Base-by-base conservation (phyloP, 2,329 filamentous ascomycete species). In the Whalleya microplaca region DNA sequence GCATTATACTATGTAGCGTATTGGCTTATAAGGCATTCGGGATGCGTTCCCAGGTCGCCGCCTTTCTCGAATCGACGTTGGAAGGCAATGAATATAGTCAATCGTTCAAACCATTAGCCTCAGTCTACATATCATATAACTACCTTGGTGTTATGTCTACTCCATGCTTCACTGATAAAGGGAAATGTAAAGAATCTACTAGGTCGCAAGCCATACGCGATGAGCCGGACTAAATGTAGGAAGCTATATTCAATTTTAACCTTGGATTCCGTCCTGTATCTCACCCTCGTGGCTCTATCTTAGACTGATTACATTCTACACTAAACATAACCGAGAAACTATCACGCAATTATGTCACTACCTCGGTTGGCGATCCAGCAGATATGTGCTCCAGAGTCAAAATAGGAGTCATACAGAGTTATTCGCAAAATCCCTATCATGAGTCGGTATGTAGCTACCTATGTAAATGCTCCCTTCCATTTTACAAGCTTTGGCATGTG, bases 121-220 rank as follows among this genome's bases (percentile, higher is more conserved):
- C 10, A 16, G 3, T 37, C 10, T 37, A 37, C 14, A 3, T 14
- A 12, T 12, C 32, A 6, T 37, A 16, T 6, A 37, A 37, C 8
- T 3, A 5, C 27, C 27, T 29, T 29, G 27, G 5, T 29, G 12
- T 29, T 29, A 12, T 6, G 32, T 37, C 32, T 16, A 27, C 23
- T n/a, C 23, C 23, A 9, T 27, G 23, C 23, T 27, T 9, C 23
- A 27, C 23, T 9, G 9, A 27, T 9, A 45, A 44, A 50, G 48
- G n/a, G n/a, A n/a, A n/a, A 48, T 44, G 27, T 41, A 53, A 51
- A 48, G 53, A 41, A 56, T 53, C 45, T 27, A 27, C 23, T 27
- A 4, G 9, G 4, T 27, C 23, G 4, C 23, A 27, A 27, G 23
- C 4, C 9, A 27, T 27, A 27, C 23, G 9, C 9, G 23, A 27